Evolutionary conservation across 2,329 filamentous ascomycete genomes (phyloP), one percentile per base, ranked within the genome.

Genomic region (Penicillium sp.): DNA sequence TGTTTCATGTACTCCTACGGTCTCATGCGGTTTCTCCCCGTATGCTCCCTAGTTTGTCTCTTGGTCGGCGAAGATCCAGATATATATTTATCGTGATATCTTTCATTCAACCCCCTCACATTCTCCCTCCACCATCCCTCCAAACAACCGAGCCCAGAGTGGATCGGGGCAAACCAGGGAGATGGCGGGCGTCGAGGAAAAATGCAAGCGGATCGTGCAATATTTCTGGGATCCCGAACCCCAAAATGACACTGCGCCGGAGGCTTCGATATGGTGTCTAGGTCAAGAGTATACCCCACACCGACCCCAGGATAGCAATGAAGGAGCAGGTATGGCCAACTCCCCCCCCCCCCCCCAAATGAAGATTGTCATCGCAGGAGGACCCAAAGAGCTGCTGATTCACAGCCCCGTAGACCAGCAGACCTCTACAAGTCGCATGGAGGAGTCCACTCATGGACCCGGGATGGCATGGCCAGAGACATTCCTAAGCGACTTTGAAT

Each of bases 161-260:
- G 17, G 23, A 30, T 13, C 15, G 23, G 26, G 23, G 20, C 29
- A 28, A 25, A 20, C 23, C 32, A 30, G 39, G 37, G 42, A 47
- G 51, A 80, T 83, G 79, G 74, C 74, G 56, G 80, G 75, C 40
- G 77, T 84, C 39, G 85, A 94, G 43, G 78, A 84, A 51, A 82
- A 84, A 51, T 80, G 82, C 59, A 85, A 86, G 65, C 84, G 84
- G 47, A 80, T 95, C 53, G 82, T 95, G 43, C 85, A 90, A 66
- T 87, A 85, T 68, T 82, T 96, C 57, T 95, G 88, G 83, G 89
- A 95, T 54, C 87, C 88, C 0, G 81, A 89, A 48, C 89, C 88
- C 4, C 79, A 76, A 46, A 95, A 95, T 66, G 81, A 94, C 59
- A 72, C 80, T 40, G 62, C 68, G 41, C 73, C 75, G 25, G 74